Evolutionary conservation across 1,139 yeast genomes (phyloP).

Genomic region (Taphrina confusa): DNA sequence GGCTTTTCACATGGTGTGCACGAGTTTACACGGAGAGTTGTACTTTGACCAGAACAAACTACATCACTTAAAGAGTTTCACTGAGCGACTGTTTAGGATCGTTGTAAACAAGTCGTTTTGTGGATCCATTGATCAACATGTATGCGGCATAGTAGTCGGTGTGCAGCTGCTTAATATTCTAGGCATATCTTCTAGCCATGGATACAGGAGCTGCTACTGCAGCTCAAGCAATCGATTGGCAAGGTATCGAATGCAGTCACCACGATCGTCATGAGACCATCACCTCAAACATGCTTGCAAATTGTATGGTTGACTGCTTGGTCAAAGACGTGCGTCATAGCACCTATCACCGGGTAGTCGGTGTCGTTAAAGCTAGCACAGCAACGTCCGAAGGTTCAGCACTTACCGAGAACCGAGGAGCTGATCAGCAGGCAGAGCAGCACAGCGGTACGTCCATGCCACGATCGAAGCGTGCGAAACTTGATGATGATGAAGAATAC

Average conservation of each 20-base stretch:
- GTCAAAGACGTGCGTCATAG: neutral
- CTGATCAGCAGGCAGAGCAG: neutral
- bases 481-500: neutral
- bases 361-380: too few species aligned
- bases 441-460: neutral
- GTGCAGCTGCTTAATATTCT: neutral
- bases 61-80: constrained; percentile 1
- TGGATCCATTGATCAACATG: constrained; percentile 5
- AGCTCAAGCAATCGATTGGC: constrained; percentile 9
- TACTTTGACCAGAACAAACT: neutral
- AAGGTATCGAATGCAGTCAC: neutral
- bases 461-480: neutral
- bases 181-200: constrained; percentile 18
- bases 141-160: neutral
- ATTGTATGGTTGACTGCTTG: neutral
- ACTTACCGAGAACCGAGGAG: too few species aligned
- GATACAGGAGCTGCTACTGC: neutral
- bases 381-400: too few species aligned
- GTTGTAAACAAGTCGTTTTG: neutral
- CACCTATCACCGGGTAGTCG: too few species aligned
- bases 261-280: constrained; percentile 1
- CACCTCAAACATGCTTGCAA: neutral
- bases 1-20: neutral
- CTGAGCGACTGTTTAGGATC: constrained; percentile 2
- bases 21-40: neutral